Base-by-base conservation (phyloP, 2,329 filamentous ascomycete genomes). In the Aspergillus hortae region DNA sequence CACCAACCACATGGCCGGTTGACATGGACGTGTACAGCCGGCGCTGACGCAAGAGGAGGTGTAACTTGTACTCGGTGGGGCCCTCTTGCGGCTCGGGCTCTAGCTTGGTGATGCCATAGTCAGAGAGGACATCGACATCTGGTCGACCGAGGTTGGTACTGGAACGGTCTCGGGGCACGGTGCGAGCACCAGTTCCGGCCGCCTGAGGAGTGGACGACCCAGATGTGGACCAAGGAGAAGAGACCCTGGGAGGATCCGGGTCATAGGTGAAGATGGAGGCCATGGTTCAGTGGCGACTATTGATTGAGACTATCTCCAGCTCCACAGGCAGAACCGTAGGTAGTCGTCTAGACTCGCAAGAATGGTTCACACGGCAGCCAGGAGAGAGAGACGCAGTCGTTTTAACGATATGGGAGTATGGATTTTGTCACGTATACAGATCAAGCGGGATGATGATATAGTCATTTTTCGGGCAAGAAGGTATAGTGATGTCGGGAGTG, bases 191-290 rank as follows among this genome's bases (percentile, higher is more conserved):
- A 53, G 61, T 49, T 52, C 62, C 49, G 48, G 58, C 60, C 49
- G 59, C 51, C 58, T 72, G 70, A 40, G 71, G 71, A 25, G 71
- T 75, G 40, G 66, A 71, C 12, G 74, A 68, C 49, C 74, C 74
- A 35, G 85, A 80, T 10, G 79, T 83, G 47, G 87, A 81, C 94
- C 94, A 99, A 14, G 94, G 94, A 15, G 92, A 97, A 12, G 89
- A 87, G 33, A 97, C 90, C 69, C 89, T 80, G 2, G 90, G 89
- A 43, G 91, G 90, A 59, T 96, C 88, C 2, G 90, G 86, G 56
- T 96, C 90, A 68, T 89, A 99, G 0, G 92, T 96, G 69, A 99
- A 99, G 61, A 99, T 90, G 11, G 92, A 96, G 53, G 94, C 92
- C 89, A 94, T 95, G 56, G 12, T 62, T 44, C 41, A 38, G 25